These are phyloP conservation scores for Dentipellis fragilis DNA, from an alignment of 768 basidiomycete genomes.

Conservation along the genomic window DNA sequence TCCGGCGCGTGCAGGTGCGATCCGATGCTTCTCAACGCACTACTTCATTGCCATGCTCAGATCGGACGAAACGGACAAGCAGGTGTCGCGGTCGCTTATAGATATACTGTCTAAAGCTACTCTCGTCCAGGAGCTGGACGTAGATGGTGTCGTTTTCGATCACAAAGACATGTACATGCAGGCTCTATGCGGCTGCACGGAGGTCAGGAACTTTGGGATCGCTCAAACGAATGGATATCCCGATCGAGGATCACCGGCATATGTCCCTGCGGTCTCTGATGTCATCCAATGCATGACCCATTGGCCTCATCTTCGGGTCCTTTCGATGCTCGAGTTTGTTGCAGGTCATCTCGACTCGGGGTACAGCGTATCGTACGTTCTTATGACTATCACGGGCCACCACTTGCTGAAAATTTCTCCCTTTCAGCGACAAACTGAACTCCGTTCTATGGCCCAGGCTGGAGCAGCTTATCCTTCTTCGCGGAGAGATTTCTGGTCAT, in stretches of 20 bases:
- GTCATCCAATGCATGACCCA: not conserved
- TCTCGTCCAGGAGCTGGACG: not conserved
- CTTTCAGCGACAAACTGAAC: not conserved
- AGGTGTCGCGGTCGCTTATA: not conserved
- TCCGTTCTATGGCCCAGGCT: not conserved
- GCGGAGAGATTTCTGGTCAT: not conserved
- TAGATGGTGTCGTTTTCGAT: not conserved
- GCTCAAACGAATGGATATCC: not conserved
- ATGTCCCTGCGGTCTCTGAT: not conserved
- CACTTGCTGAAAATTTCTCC: not conserved
- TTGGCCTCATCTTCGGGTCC: not conserved
- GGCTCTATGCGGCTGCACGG: not conserved
- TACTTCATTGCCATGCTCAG: not conserved
- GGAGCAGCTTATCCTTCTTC: not conserved
- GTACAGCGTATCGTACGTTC: not conserved
- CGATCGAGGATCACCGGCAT: not conserved
- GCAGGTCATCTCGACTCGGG: too few species aligned
- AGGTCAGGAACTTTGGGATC: not conserved
- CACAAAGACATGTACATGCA: not conserved
- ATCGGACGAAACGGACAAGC: not conserved
- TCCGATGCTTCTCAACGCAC: not conserved
- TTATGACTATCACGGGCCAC: not conserved
- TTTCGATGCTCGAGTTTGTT: not conserved
- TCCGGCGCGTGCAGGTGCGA: not conserved
- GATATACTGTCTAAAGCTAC: not conserved